Evolutionary conservation across 2,329 filamentous ascomycete species (phyloP).

Genomic region (Aspergillus sp.): DNA sequence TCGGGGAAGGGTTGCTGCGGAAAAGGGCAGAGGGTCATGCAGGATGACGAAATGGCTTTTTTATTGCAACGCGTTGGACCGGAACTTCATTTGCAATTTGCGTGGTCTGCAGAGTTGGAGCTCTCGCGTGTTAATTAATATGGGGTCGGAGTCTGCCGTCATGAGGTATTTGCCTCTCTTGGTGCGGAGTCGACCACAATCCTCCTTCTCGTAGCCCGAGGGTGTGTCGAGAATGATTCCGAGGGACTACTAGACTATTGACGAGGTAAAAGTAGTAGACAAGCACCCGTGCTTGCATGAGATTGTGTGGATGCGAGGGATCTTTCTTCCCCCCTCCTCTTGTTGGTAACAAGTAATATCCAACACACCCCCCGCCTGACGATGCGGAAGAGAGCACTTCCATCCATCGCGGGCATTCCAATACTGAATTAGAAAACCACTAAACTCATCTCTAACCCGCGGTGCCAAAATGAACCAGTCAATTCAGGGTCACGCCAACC

Average conservation of each 20-base stretch:
- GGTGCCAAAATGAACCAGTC: background rate
- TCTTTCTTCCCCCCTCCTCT: background rate
- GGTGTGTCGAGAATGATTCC: background rate
- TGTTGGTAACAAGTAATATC: conserved; percentile 5
- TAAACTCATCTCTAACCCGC: background rate
- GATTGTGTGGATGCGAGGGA: background rate
- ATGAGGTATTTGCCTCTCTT: conserved; percentile 3
- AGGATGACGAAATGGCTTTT: conserved; percentile 16
- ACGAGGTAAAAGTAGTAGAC: background rate
- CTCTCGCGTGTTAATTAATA: background rate
- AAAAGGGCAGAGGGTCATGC: conserved; percentile 5
- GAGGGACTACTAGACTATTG: background rate
- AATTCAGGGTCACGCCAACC: background rate
- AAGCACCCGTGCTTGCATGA: background rate
- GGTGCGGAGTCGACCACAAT: background rate
- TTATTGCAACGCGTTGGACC: background rate
- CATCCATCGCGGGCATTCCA: background rate
- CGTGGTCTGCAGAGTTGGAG: conserved; percentile 16
- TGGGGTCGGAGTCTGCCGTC: background rate
- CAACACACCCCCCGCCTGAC: background rate
- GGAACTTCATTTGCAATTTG: conserved; percentile 7
- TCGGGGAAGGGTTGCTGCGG: background rate
- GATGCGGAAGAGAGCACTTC: background rate
- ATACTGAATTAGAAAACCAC: background rate
- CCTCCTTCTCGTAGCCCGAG: background rate